Evolutionary conservation across 2,329 filamentous ascomycete genomes (phyloP).

Genomic region (Hypoxylon sp.): DNA sequence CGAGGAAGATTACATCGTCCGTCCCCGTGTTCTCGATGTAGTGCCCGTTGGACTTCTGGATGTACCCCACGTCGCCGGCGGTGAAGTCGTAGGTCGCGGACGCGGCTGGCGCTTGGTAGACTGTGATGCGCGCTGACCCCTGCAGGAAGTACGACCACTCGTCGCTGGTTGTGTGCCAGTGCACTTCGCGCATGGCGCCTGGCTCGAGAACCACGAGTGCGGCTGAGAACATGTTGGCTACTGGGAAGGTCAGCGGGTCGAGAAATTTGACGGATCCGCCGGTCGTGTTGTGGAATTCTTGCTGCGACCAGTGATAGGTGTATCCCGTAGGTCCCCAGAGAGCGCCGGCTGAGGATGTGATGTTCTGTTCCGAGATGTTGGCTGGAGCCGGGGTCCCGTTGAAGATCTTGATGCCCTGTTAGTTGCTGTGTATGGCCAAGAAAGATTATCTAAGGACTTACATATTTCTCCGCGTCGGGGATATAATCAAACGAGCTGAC

Average conservation of each 20-base stretch:
- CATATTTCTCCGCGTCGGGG: slow-evolving; percentile 63
- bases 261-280: slow-evolving; percentile 73
- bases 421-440: background rate
- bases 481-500: slow-evolving; percentile 64
- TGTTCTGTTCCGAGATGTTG: slow-evolving; percentile 63
- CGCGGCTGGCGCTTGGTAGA: slow-evolving; percentile 66
- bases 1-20: slow-evolving; percentile 71
- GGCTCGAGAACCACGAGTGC: slow-evolving; percentile 71
- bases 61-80: slow-evolving; percentile 72
- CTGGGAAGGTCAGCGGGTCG: slow-evolving; percentile 70
- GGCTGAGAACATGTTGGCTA: slow-evolving; percentile 68
- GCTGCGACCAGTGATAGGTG: slow-evolving; percentile 67
- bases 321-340: slow-evolving; percentile 59
- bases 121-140: slow-evolving; percentile 69
- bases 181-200: slow-evolving; percentile 75
- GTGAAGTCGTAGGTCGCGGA: slow-evolving; percentile 72
- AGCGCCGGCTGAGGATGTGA: slow-evolving; percentile 62
- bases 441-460: slow-evolving; percentile 38
- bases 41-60: slow-evolving; percentile 68
- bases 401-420: slow-evolving; percentile 59
- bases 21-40: slow-evolving; percentile 74
- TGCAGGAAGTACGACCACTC: slow-evolving; percentile 74
- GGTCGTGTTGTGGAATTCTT: slow-evolving; percentile 65
- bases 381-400: slow-evolving; percentile 64
- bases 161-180: slow-evolving; percentile 73